Evolutionary conservation across 495 filamentous ascomycete genomes (phyloP).

Genomic region (Penicillium ochrochloron): DNA sequence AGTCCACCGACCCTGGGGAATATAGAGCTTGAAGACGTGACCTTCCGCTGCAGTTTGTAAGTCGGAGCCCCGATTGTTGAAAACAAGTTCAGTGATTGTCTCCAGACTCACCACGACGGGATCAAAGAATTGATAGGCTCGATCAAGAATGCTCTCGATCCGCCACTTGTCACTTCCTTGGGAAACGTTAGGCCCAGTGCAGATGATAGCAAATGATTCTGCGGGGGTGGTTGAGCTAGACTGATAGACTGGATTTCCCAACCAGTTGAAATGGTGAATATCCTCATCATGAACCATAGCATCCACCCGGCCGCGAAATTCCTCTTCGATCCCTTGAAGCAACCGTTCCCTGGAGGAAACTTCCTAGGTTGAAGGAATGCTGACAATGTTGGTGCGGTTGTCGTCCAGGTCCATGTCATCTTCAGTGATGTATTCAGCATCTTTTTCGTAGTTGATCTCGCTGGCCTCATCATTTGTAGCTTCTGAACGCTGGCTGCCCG

Average conservation of each 20-base stretch:
- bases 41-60: slow-evolving; percentile 26
- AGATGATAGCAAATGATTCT: slow-evolving; percentile 39
- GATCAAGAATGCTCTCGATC: slow-evolving; percentile 17
- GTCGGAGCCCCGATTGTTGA: slow-evolving; percentile 12
- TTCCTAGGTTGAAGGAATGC: not conserved
- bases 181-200: slow-evolving; percentile 24
- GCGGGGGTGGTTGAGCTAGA: slow-evolving; percentile 34
- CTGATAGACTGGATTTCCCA: slow-evolving; percentile 20
- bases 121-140: slow-evolving; percentile 31
- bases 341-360: not conserved
- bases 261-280: slow-evolving; percentile 46
- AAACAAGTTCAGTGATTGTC: not conserved
- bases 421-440: not conserved
- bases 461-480: not conserved
- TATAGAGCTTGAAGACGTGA: slow-evolving; percentile 33
- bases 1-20: slow-evolving; percentile 32
- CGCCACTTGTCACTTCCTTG: slow-evolving; percentile 12
- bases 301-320: not conserved
- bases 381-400: not conserved
- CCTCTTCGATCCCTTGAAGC: not conserved
- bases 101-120: slow-evolving; percentile 30
- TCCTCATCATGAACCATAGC: not conserved
- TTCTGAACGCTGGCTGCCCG: not conserved
- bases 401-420: not conserved
- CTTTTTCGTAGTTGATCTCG: not conserved